Conservation (phyloP, 345 rosid genomes). For the Gossypium raimondii region DNA sequence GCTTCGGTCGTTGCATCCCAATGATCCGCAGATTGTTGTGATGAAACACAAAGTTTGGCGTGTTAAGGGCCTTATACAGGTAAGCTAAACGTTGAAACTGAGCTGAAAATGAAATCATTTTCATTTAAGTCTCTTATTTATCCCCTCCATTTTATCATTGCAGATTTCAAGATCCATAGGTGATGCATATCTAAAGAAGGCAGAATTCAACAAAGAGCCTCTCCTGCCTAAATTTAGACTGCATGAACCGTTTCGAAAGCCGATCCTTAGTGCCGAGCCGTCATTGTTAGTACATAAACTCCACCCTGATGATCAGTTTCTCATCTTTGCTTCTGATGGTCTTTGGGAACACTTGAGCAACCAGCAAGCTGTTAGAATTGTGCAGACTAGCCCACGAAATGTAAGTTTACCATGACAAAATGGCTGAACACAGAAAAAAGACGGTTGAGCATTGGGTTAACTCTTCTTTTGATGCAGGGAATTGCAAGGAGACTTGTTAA, state of each 20-base stretch:
- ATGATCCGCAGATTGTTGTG: slow-evolving; percentile 56
- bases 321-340: slow-evolving; percentile 87
- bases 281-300: slow-evolving; percentile 48
- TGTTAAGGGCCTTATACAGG: slow-evolving; percentile 86
- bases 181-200: slow-evolving; percentile 70
- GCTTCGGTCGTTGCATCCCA: slow-evolving; percentile 58
- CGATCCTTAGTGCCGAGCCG: slow-evolving; percentile 71
- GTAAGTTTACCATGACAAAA: slow-evolving; percentile 30
- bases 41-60: slow-evolving; percentile 73
- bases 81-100: not conserved
- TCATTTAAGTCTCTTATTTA: not conserved
- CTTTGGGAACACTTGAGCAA: slow-evolving; percentile 84
- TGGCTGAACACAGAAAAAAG: not conserved
- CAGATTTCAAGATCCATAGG: slow-evolving; percentile 86
- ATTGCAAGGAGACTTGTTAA: slow-evolving; percentile 64
- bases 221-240: slow-evolving; percentile 49
- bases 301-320: slow-evolving; percentile 55
- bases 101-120: not conserved
- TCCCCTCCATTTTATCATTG: not conserved
- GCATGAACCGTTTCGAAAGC: slow-evolving; percentile 48
- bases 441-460: not conserved
- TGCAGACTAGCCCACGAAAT: slow-evolving; percentile 43
- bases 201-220: slow-evolving; percentile 84
- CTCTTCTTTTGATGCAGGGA: slow-evolving; percentile 38
- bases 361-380: slow-evolving; percentile 62